Conservation (phyloP, 805 yeast genomes). For the Candida ipomoeae region DNA sequence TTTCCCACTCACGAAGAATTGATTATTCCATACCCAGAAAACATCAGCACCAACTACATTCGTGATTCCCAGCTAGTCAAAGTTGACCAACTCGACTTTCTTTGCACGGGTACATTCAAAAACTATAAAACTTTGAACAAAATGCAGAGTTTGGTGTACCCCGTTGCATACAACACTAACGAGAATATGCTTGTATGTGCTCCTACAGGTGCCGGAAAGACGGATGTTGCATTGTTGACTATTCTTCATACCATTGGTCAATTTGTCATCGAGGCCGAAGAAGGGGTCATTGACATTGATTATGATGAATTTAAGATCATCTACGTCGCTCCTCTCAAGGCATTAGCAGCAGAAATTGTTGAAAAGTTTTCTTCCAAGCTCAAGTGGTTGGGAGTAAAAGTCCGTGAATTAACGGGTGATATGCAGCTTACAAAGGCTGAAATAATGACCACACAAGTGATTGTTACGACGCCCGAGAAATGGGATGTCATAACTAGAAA, state of each 20-base stretch:
- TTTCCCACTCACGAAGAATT: conserved; percentile 73
- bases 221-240: conserved; percentile 20
- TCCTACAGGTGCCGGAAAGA: conserved; percentile 23
- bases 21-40: conserved; percentile 70
- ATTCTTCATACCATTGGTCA: conserved; percentile 66
- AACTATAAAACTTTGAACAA: conserved; percentile 74
- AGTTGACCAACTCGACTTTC: conserved; percentile 61
- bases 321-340: conserved; percentile 91
- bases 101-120: conserved; percentile 81
- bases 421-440: conserved; percentile 86
- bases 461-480: conserved; percentile 90
- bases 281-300: conserved; percentile 57
- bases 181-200: conserved; percentile 65
- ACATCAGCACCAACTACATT: conserved; percentile 40
- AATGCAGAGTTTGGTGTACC: conserved; percentile 87
- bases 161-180: conserved; percentile 87
- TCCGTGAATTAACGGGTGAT: conserved; percentile 89
- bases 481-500: conserved; percentile 98
- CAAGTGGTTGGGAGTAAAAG: conserved; percentile 80
- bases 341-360: conserved; percentile 94
- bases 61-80: conserved; percentile 47
- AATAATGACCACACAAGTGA: conserved; percentile 74
- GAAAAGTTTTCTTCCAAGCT: conserved; percentile 78
- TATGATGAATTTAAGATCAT: conserved; percentile 85
- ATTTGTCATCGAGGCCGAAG: conserved; percentile 48